Conservation (phyloP, 208 protist species). For the Leishmania gerbilli region DNA sequence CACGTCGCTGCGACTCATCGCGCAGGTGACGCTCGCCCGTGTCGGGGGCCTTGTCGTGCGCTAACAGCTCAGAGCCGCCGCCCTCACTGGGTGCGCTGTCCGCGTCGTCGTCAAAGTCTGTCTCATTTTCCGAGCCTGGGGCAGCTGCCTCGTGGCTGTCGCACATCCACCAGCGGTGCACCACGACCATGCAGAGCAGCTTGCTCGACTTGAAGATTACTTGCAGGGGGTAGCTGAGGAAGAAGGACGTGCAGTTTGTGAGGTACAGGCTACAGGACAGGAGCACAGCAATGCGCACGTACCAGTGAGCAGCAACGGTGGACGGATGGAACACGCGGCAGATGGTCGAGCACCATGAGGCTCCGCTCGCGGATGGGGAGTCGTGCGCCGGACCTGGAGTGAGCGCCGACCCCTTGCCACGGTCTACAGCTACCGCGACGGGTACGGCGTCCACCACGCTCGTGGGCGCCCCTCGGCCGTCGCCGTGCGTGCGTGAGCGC, state of each 20-base stretch:
- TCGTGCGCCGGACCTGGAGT: background rate
- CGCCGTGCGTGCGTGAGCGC: background rate
- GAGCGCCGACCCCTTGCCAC: background rate
- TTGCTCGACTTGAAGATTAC: slow-evolving; percentile 74
- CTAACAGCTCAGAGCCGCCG: background rate
- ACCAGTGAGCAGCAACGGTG: slow-evolving; percentile 40
- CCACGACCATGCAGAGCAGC: slow-evolving; percentile 49
- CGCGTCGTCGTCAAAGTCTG: background rate
- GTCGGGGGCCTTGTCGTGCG: background rate
- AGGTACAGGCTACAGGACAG: slow-evolving; percentile 46
- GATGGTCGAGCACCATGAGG: background rate
- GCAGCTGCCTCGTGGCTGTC: background rate
- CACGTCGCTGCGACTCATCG: background rate
- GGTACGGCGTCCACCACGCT: background rate
- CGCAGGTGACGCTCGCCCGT: background rate
- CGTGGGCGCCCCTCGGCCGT: background rate
- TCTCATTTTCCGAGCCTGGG: background rate
- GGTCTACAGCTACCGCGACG: background rate
- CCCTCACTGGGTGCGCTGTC: background rate
- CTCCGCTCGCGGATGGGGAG: background rate
- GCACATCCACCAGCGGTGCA: slow-evolving; percentile 29
- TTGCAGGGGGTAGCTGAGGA: slow-evolving; percentile 58
- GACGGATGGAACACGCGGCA: slow-evolving; percentile 16
- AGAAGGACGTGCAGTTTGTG: slow-evolving; percentile 46
- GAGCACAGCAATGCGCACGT: slow-evolving; percentile 48